Evolutionary conservation across 306 rosid species (phyloP).

Genomic region (Albizia julibrissin): DNA sequence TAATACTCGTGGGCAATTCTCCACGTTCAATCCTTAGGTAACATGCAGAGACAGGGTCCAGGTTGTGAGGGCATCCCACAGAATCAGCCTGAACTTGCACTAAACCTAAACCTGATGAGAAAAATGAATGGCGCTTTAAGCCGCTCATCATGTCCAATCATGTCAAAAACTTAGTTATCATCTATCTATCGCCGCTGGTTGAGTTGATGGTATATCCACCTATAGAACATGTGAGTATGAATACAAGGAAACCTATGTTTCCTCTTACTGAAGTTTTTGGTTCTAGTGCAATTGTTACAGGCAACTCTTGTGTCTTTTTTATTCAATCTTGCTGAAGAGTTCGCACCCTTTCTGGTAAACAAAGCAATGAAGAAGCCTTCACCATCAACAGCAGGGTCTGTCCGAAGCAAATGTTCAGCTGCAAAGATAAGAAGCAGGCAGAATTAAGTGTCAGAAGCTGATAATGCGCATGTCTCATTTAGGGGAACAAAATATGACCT

Average conservation of each 20-base stretch:
- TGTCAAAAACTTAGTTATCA: not conserved
- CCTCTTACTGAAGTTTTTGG: slow-evolving; percentile 16
- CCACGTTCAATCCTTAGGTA: no score
- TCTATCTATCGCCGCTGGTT: not conserved
- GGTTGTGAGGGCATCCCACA: not conserved
- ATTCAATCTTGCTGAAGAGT: no score
- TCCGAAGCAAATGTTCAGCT: slow-evolving; percentile 63
- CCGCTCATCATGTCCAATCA: not conserved
- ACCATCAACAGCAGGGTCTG: slow-evolving; percentile 67
- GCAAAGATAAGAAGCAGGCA: slow-evolving; percentile 28
- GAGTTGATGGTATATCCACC: slow-evolving; percentile 34
- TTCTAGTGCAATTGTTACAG: not conserved
- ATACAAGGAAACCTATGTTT: slow-evolving; percentile 6
- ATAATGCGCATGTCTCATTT: not conserved
- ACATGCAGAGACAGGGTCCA: not conserved
- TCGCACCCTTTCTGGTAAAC: slow-evolving; percentile 42
- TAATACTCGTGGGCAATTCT: no score
- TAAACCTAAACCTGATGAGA: not conserved
- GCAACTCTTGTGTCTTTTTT: not conserved
- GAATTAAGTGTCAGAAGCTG: not conserved
- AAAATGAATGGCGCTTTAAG: not conserved
- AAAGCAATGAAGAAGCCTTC: slow-evolving; percentile 90
- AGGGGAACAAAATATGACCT: not conserved
- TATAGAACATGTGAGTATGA: slow-evolving; percentile 37
- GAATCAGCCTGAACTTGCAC: not conserved